Evolutionary conservation across 2,329 filamentous ascomycete genomes (phyloP), one percentile per base, ranked within the genome.

Genomic region (Grosmannia huntii): DNA sequence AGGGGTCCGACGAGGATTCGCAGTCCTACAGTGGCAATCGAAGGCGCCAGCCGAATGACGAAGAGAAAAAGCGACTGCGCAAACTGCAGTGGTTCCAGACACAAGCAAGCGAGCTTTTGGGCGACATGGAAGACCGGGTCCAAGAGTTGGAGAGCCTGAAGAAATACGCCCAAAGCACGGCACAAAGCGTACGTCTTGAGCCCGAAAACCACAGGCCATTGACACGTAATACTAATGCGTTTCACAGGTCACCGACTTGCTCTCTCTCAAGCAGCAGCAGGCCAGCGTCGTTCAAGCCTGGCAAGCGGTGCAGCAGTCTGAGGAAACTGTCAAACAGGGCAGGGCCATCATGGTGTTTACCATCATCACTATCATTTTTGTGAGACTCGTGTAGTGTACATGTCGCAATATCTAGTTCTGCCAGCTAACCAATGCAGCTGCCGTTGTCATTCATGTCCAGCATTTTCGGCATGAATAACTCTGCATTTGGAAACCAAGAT

Each of bases 291-390:
- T 76, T 5, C 72, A 77, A 60, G 73, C 74, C 0, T 72, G 70
- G 66, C 68, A 71, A 19, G 67, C 74, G 0, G 65, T 73, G 11
- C 69, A 66, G 28, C 70, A 74, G 41, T 70, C 69, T 0, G 68
- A 72, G 0, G 70, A 76, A 53, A 71, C 68, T 0, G 68, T 72
- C 6, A 68, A 67, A 10, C 74, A 77, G 60, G 72, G 74, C 1
- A 67, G 70, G 0, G 69, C 73, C 1, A 72, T 77, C 55, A 73
- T 77, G 69, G 65, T 73, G 2, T 76, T 77, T 57, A 77, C 75
- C 0, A 61, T 76, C 2, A 71, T 76, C 0, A 76, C 75, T 0
- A 75, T 77, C 48, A 63, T 76, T 28, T 77, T 77, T 57, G 73
- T 75, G 61, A 64, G 72, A 62, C 0, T 53, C 28, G 38, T 44